Evolutionary conservation across 202 grass and related monocot genomes (phyloP), one percentile per base, ranked within the genome.

Genomic region (Schoenoplectus tabernaemontani): DNA sequence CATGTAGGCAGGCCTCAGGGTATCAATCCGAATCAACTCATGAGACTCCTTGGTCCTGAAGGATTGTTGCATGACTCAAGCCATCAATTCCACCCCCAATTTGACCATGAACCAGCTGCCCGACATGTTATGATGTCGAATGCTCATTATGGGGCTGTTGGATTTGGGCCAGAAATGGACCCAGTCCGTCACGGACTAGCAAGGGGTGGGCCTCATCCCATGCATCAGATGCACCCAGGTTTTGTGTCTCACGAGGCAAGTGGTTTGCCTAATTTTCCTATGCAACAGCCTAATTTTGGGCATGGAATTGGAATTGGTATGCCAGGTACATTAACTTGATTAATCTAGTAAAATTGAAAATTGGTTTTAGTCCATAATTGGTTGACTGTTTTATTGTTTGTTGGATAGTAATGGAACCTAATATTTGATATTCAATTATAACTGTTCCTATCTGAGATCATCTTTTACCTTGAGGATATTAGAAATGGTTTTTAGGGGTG

Each of bases 201-300:
- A 64, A 91, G 96, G 86, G 83, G 81, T 88, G 87, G 90, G 36
- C 87, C 92, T 82, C 92, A 90, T 58, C 56, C 83, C 70, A 59
- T 84, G 62, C 90, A 88, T 91, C 85, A 85, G 51, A 42, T 87
- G 53, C 59, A 80, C 83, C 65, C 88, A 80, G 83, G 87, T 84
- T 90, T 84, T 82, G 66, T 88, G 76, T 86, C 90, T 86, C 59
- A 80, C n/a, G 90, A 99, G 88, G 86, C 89, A 78, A 74, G 81
- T 76, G 90, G 90, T 88, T 83, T 93, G 84, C 88, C 92, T 88
- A 99, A 86, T 86, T 86, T 91, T 75, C 74, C 81, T 74, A 76
- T 91, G 82, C 96, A n/a, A 62, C 92, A 86, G 51, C 87, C 92
- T 63, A 85, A 82, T 78, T 89, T 84, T 86, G 95, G 89, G 59